Conservation (phyloP, 2,329 filamentous ascomycete species). For the Fusarium paranaense region DNA sequence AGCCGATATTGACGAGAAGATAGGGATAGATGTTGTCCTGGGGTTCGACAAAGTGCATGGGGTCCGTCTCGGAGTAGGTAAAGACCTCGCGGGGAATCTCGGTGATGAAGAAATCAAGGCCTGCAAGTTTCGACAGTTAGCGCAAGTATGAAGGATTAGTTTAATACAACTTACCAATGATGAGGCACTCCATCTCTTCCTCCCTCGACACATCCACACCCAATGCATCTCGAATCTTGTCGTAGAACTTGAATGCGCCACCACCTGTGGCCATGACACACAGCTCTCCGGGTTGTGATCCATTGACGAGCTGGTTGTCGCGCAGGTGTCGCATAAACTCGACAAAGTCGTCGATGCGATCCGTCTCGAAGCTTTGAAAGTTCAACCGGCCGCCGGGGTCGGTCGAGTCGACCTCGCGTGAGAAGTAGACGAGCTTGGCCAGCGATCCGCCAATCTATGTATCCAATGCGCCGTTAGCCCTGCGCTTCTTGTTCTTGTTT, state of each 20-base stretch:
- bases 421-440: slow-evolving; percentile 97
- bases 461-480: slow-evolving; percentile 22
- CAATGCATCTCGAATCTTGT: slow-evolving; percentile 84
- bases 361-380: slow-evolving; percentile 96
- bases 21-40: slow-evolving; percentile 92
- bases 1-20: slow-evolving; percentile 97
- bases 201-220: slow-evolving; percentile 90
- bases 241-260: slow-evolving; percentile 96
- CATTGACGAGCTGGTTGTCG: slow-evolving; percentile 84
- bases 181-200: slow-evolving; percentile 99
- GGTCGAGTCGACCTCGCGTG: slow-evolving; percentile 82
- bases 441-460: slow-evolving; percentile 91
- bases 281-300: slow-evolving; percentile 76
- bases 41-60: slow-evolving; percentile 88
- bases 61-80: slow-evolving; percentile 90
- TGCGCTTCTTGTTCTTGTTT: slow-evolving; percentile 16
- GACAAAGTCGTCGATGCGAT: slow-evolving; percentile 92
- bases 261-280: slow-evolving; percentile 97
- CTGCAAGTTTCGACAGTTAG: slow-evolving; percentile 55
- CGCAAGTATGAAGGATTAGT: not conserved
- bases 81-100: slow-evolving; percentile 98
- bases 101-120: slow-evolving; percentile 98
- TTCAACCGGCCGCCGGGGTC: slow-evolving; percentile 91
- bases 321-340: slow-evolving; percentile 90
- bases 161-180: slow-evolving; percentile 76